A percentile compares a stretch with the other conserved stretches of the same genome.
Conservation (phyloP, 2,329 filamentous ascomycete genomes). For the Alternaria longipes region DNA sequence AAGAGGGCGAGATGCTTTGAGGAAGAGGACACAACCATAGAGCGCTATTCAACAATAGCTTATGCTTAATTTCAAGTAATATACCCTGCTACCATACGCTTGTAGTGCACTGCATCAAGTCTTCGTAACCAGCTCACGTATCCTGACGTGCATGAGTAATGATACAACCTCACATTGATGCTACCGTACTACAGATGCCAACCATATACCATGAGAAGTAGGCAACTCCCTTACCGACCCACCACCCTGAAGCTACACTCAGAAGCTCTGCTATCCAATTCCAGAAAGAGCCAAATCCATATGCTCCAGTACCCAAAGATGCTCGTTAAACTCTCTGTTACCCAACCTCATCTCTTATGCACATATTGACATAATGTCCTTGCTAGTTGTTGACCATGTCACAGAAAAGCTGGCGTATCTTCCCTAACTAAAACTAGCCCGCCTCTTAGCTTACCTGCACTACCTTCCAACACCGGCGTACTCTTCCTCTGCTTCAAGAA, state of each 20-base stretch:
- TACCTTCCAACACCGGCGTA: constrained; percentile 7
- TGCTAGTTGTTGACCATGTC: background rate
- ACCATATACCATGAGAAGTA: background rate
- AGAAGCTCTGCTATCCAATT: background rate
- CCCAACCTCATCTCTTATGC: background rate
- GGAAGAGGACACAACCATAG: background rate
- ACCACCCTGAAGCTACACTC: background rate
- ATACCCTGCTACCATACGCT: background rate
- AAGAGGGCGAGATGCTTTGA: constrained; percentile 62
- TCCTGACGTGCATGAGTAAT: background rate
- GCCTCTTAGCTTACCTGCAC: constrained; percentile 8
- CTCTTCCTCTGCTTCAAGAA: constrained; percentile 37
- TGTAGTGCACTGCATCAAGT: background rate
- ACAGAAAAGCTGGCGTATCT: constrained; percentile 38
- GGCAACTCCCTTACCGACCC: background rate
- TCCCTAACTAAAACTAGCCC: constrained; percentile 24
- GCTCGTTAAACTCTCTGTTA: background rate
- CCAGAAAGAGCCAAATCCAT: background rate
- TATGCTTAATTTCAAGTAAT: background rate
- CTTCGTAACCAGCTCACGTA: background rate
- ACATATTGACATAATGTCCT: background rate
- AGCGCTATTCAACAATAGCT: background rate
- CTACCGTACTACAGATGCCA: background rate
- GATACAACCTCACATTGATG: background rate
- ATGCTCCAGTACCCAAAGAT: background rate